Evolutionary conservation across 352 stramenopile genomes (phyloP), one percentile per base, ranked within the genome.

Genomic region (Pythium vanterpoolii): DNA sequence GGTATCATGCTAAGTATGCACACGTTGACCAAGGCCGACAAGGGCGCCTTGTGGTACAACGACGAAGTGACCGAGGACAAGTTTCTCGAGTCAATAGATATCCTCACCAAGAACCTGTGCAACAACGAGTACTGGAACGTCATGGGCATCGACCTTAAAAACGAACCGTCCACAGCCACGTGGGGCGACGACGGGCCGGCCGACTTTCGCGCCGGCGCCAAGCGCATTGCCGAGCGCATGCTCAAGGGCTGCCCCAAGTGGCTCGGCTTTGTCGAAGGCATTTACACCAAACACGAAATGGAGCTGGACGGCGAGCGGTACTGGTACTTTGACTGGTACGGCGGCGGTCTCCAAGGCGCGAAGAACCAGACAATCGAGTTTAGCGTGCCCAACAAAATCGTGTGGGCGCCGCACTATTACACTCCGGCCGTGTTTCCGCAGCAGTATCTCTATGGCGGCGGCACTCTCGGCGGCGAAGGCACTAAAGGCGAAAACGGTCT

Each of bases 351-450:
- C 0, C 73, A 84, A 58, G 55, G 70, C 5, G 74, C 71, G 14
- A 61, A 66, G 14, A 66, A 69, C 28, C 63, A 76, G 24, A 64
- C 70, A 0, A 39, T 88, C 18, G 73, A 76, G n/a, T 83, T 90
- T 53, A 69, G 60, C n/a, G 62, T 75, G 8, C 36, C 64, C 9
- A 70, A 88, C 57, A 93, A 93, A 52, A 65, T 93, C 19, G 83
- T 93, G 5, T 93, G 83, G 46, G 83, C 80, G 5, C 83, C 83
- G 36, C 83, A 93, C 65, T 93, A 88, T 58, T 85, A 87, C 66
- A 87, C 77, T 7, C 77, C 83, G 1, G 74, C 76, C 5, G 78
- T 87, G 54, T 88, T 81, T 26, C 79, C 79, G 0, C 71, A 88
- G 54, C 21, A 57, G n/a, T 90, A 90, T 39, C 79, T 90, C 16